Base-by-base conservation (phyloP, 345 rosid genomes). In the Hirschfeldia incana region DNA sequence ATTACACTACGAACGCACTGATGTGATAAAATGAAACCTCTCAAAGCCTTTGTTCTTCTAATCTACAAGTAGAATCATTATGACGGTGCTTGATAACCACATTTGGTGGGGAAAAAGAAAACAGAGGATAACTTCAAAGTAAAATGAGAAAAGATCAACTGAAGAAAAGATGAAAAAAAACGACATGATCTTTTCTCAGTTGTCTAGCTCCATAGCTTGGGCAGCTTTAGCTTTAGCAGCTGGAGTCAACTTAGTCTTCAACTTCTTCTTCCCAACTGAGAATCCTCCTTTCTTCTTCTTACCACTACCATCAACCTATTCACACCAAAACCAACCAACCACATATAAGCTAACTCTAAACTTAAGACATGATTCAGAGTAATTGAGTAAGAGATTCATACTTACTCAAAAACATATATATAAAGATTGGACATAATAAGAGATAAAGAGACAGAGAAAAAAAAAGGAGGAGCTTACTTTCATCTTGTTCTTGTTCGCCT, bases 151-250 rank as follows among this genome's bases (percentile, higher is more conserved):
- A 21, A 21, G 21, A 21, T 21, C 21, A 21, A 21, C 21, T 21
- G 21, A 21, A 21, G 21, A 21, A 21, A 21, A 21, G 21, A 21
- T 21, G 21, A 21, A 21, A 21, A 21, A 21, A 21, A 21, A 21
- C 21, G 21, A 12, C 46, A 75, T 4, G 65, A 6, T 81, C 63
- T 85, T 5, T 89, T 73, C 82, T 89, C 90, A 90, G n/a, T 87
- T 81, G 75, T 92, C 94, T 3, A 96, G 87, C 88, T 96, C 98
- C 99, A 96, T 93, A 3, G 97, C 99, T 79, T 92, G 99, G 3
- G 88, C 89, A 70, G 85, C 99, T 83, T 93, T 93, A 70, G 99
- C 98, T 82, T 90, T 93, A 4, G 91, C 87, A 70, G 83, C 46
- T 61, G 94, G 90, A 59, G 90, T 87, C 68, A 95, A 30, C 73